These are phyloP conservation scores for Dillenia turbinata DNA, from an alignment of 164 flowering plant species.

Conservation along the genomic window DNA sequence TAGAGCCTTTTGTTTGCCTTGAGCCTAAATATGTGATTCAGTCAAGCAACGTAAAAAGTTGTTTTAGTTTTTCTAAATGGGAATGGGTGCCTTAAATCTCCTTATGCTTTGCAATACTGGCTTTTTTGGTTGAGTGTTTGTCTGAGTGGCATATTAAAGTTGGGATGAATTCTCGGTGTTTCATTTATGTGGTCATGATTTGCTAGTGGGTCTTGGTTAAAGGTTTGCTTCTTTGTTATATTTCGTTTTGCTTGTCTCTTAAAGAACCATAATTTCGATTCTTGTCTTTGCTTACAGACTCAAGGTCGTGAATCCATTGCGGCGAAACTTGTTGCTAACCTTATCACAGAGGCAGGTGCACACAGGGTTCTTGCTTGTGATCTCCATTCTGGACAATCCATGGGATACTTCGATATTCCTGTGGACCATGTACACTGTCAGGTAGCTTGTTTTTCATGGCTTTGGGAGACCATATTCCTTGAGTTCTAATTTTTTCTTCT, in stretches of 20 bases:
- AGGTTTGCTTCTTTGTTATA: background rate
- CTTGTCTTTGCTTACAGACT: slow-evolving; percentile 37
- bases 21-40: too few species aligned
- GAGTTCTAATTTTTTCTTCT: slow-evolving; percentile 14
- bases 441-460: slow-evolving; percentile 30
- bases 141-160: too few species aligned
- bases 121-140: too few species aligned
- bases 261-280: background rate
- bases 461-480: background rate
- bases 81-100: too few species aligned
- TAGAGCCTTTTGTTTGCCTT: too few species aligned
- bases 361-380: slow-evolving; percentile 90
- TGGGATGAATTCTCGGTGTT: too few species aligned
- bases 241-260: background rate
- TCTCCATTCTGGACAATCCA: slow-evolving; percentile 89
- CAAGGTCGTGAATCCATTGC: slow-evolving; percentile 95
- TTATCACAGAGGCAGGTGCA: slow-evolving; percentile 91
- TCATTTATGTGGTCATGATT: too few species aligned
- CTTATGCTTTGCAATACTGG: too few species aligned
- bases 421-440: slow-evolving; percentile 85
- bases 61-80: too few species aligned
- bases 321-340: slow-evolving; percentile 90
- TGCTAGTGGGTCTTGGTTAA: too few species aligned
- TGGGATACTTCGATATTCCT: slow-evolving; percentile 96
- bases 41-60: too few species aligned